Percentiles rank a stretch among this genome's conserved stretches.
Conservation (phyloP, 495 filamentous ascomycete genomes). For the Aspergillus carlsbadensis region DNA sequence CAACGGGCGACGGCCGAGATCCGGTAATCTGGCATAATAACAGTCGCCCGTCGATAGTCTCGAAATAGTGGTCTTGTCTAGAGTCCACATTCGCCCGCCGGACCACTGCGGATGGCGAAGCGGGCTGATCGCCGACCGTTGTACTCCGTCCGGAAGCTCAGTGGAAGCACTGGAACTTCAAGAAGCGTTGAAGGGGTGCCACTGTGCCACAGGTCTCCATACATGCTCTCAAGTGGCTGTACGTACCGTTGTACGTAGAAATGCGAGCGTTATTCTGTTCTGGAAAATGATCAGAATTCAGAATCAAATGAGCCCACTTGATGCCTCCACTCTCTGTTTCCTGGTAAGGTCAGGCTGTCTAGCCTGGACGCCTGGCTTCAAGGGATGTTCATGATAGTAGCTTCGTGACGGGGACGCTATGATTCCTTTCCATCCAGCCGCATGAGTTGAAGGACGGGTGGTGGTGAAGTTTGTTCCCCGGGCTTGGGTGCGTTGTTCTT, state of each 20-base stretch:
- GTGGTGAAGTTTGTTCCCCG: constrained; percentile 1
- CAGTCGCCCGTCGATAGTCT: background rate
- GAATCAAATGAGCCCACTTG: background rate
- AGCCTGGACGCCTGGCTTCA: background rate
- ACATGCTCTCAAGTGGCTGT: too few relatives aligned
- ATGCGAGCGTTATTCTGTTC: constrained; percentile 6
- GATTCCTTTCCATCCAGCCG: constrained; percentile 5
- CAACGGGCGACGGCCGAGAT: too few relatives aligned
- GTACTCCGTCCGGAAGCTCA: constrained; percentile 3
- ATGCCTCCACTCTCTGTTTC: constrained; percentile 2
- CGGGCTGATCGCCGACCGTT: constrained; percentile 10
- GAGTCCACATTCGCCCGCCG: background rate
- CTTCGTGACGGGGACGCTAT: background rate
- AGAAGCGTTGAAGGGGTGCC: too few relatives aligned
- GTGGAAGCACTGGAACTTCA: too few relatives aligned
- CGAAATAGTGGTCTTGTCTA: background rate
- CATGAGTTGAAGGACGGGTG: constrained; percentile 3
- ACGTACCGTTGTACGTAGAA: background rate
- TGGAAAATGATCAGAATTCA: constrained; percentile 9
- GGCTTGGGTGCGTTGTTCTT: background rate
- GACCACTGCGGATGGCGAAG: background rate
- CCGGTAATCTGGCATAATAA: too few relatives aligned
- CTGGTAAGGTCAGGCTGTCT: constrained; percentile 2
- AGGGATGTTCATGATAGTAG: background rate
- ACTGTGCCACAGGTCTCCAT: constrained; percentile 1